Evolutionary conservation across 495 filamentous ascomycete genomes (phyloP).

Genomic region (Immersiella caudata): DNA sequence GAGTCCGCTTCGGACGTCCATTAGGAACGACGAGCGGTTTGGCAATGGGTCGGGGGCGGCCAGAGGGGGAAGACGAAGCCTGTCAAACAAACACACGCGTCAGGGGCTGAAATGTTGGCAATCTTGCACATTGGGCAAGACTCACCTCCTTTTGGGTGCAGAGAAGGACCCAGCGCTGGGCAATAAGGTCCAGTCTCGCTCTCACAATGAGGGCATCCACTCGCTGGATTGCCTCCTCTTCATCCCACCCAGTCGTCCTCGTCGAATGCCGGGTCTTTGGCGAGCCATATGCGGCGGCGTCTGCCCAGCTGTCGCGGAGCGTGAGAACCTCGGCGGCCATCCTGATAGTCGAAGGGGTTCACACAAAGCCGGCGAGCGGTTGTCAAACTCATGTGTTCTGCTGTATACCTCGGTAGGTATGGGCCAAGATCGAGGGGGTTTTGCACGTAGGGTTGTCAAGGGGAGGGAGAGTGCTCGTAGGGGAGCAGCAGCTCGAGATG

Average conservation of each 20-base stretch:
- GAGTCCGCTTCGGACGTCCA: slow-evolving; percentile 25
- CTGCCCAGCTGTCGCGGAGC: slow-evolving; percentile 38
- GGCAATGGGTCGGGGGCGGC: not conserved
- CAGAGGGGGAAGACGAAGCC: slow-evolving; percentile 5
- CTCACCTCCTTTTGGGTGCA: slow-evolving; percentile 33
- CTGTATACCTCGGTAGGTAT: slow-evolving; percentile 31
- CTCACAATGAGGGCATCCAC: slow-evolving; percentile 21
- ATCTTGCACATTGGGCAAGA: not conserved
- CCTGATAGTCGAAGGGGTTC: slow-evolving; percentile 44
- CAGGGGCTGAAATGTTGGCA: not conserved
- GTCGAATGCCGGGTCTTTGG: slow-evolving; percentile 22
- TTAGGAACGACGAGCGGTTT: slow-evolving; percentile 25
- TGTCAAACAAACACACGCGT: slow-evolving; percentile 3
- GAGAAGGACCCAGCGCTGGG: slow-evolving; percentile 36
- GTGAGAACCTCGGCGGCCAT: slow-evolving; percentile 49
- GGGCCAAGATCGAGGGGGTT: slow-evolving; percentile 16
- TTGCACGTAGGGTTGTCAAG: not conserved
- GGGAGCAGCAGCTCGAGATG: not conserved
- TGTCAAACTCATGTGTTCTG: slow-evolving; percentile 51
- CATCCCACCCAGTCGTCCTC: slow-evolving; percentile 31
- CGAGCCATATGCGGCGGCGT: slow-evolving; percentile 31
- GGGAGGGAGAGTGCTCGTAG: not conserved
- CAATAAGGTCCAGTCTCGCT: slow-evolving; percentile 34
- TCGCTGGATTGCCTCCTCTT: slow-evolving; percentile 13
- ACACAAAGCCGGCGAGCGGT: slow-evolving; percentile 32